Evolutionary conservation across 2,329 filamentous ascomycete species (phyloP).

Genomic region (Colletotrichum graminicola): DNA sequence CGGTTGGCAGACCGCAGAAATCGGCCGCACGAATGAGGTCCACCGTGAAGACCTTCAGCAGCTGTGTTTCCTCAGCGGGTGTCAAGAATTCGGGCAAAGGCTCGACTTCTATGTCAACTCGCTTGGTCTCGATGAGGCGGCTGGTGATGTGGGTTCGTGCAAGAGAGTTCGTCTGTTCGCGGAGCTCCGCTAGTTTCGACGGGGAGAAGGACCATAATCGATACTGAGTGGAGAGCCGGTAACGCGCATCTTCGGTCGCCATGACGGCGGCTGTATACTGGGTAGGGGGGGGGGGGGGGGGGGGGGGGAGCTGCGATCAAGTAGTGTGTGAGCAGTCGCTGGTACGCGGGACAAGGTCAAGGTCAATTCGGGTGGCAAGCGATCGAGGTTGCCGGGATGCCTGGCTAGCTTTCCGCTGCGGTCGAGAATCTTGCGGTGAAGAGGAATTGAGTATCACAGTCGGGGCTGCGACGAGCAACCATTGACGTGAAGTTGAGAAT

Average conservation of each 20-base stretch:
- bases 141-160: conserved; percentile 73
- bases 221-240: conserved; percentile 90
- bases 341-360: neutral
- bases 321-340: neutral
- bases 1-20: conserved; percentile 64
- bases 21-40: conserved; percentile 69
- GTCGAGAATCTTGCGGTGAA: neutral
- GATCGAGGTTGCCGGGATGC: neutral
- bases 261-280: conserved; percentile 58
- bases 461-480: neutral
- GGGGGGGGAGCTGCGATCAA: neutral
- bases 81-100: conserved; percentile 81
- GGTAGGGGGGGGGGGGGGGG: neutral
- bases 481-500: neutral
- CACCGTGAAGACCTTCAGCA: conserved; percentile 82
- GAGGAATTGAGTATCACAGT: neutral
- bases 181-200: conserved; percentile 76
- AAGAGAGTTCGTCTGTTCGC: conserved; percentile 82
- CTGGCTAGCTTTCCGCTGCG: neutral
- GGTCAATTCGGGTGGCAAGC: neutral
- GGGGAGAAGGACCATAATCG: conserved; percentile 93
- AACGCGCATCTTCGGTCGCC: conserved; percentile 89
- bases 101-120: conserved; percentile 47
- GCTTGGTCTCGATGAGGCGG: conserved; percentile 61
- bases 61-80: conserved; percentile 82